Evolutionary conservation across 208 protist genomes (phyloP).

Genomic region (Histomonas meleagridis): DNA sequence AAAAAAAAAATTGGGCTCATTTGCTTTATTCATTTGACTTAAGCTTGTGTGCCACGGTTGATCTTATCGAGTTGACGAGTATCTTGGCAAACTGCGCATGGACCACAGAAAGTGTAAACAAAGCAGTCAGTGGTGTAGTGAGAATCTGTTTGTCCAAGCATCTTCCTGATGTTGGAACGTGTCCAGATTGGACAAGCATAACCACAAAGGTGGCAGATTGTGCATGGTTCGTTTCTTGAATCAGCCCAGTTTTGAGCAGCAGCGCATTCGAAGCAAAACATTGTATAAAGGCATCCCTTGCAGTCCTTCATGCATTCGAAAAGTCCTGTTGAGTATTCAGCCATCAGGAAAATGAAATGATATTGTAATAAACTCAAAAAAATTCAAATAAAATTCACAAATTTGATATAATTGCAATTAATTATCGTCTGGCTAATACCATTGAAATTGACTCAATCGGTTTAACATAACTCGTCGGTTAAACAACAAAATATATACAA

Average conservation of each 20-base stretch:
- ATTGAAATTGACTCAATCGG: no score
- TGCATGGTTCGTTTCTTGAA: neutral
- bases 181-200: neutral
- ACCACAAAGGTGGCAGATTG: neutral
- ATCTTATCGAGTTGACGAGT: neutral
- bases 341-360: neutral
- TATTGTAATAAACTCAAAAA: no score
- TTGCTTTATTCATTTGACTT: no score
- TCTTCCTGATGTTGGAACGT: neutral
- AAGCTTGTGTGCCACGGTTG: no score
- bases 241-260: neutral
- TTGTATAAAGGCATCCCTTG: neutral
- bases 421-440: no score
- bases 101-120: neutral
- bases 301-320: neutral
- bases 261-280: neutral
- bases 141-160: neutral
- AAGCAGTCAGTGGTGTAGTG: neutral
- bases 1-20: no score
- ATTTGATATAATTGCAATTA: no score
- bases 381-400: no score
- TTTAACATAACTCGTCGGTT: no score
- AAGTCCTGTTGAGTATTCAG: neutral
- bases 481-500: no score
- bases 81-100: neutral